Evolutionary conservation across 2,329 filamentous ascomycete genomes (phyloP), one percentile per base, ranked within the genome.

Genomic region (Exophiala calicioides): DNA sequence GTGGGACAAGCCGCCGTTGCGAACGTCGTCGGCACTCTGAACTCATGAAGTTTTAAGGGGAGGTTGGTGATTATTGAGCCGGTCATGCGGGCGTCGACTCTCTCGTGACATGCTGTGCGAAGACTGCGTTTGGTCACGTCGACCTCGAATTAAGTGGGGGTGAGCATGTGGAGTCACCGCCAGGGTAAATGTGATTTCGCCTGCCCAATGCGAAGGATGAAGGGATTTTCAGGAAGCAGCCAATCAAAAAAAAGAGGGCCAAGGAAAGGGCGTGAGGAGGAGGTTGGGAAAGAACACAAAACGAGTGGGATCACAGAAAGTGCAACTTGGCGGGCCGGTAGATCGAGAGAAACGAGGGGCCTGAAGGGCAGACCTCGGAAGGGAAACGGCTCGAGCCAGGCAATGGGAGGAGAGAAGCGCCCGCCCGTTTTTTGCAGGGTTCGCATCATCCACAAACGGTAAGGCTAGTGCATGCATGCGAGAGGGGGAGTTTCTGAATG

Each of bases 351-450:
- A 15, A 29, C 13, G 18, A 27, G 21, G 36, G 36, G 24, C 24
- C 31, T 18, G 31, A 50, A 50, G 42, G 44, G 37, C 31, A 20
- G n/a, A 29, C 37, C 30, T 37, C 38, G 40, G 44, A 34, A 44
- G 41, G 47, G 34, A 41, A 30, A 44, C 52, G 52, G 52, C 47
- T 46, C 47, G 47, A 45, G 52, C 47, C 52, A 47, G 34, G 38
- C 18, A 31, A 31, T 27, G 24, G 15, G 37, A 38, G 47, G 43
- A 42, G 46, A 53, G 51, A 50, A 15, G 50, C 39, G 42, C 44
- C 43, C 51, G 47, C 46, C 30, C 35, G 51, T 42, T 47, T 53
- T 50, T 53, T 53, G 43, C 46, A 31, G 30, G 46, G 16, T 19
- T 50, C 50, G 31, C 19, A 34, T 26, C 38, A 18, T 26, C 37